Conservation (phyloP, 805 yeast species). For the Metschnikowia borealis region DNA sequence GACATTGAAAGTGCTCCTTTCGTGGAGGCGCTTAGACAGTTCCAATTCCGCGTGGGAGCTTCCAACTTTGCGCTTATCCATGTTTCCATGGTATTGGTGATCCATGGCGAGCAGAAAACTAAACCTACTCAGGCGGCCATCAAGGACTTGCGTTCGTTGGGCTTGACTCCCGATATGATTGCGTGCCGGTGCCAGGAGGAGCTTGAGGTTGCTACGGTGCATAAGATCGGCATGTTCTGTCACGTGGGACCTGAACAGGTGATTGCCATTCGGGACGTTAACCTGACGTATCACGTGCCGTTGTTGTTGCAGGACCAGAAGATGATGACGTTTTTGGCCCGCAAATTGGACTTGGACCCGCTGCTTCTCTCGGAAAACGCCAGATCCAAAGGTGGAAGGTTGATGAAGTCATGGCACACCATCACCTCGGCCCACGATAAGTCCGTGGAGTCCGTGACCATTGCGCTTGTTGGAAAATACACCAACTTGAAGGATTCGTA, state of each 20-base stretch:
- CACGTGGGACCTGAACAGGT: slow-evolving; percentile 99
- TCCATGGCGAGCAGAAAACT: slow-evolving; percentile 98
- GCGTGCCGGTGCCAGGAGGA: slow-evolving; percentile 93
- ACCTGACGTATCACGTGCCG: slow-evolving; percentile 97
- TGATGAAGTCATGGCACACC: slow-evolving; percentile 74
- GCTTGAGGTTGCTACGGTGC: slow-evolving; percentile 80
- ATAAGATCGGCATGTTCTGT: slow-evolving; percentile 97
- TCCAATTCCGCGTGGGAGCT: slow-evolving; percentile 93
- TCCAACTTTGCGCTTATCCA: slow-evolving; percentile 95
- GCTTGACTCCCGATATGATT: slow-evolving; percentile 93
- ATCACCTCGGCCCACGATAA: slow-evolving; percentile 79
- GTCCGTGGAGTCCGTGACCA: slow-evolving; percentile 81
- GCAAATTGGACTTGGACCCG: slow-evolving; percentile 59
- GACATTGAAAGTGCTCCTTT: slow-evolving; percentile 98
- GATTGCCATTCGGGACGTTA: slow-evolving; percentile 92
- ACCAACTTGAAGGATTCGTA: slow-evolving; percentile 94
- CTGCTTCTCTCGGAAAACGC: slow-evolving; percentile 45
- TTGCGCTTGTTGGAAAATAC: slow-evolving; percentile 97
- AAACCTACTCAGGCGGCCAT: slow-evolving; percentile 99
- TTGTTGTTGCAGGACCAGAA: slow-evolving; percentile 82
- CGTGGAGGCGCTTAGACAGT: slow-evolving; percentile 97
- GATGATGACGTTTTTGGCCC: slow-evolving; percentile 66
- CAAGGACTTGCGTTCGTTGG: slow-evolving; percentile 91
- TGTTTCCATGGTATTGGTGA: slow-evolving; percentile 95
- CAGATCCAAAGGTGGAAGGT: slow-evolving; percentile 56